These are phyloP conservation scores for Backusella luteola DNA, from an alignment of 192 early-diverging fungal genomes.

Conservation along the genomic window DNA sequence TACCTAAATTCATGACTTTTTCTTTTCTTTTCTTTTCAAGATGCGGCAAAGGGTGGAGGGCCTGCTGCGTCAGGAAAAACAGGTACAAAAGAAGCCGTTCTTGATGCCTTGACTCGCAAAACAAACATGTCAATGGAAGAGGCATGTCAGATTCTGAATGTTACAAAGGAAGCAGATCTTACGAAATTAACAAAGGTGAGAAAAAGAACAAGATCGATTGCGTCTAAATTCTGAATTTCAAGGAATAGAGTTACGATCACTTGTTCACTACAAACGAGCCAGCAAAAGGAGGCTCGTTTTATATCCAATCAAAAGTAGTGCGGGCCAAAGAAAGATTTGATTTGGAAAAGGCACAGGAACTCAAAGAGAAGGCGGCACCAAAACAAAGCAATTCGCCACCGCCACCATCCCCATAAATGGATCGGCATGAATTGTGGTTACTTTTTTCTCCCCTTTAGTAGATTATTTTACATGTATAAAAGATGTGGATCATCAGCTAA, in stretches of 20 bases:
- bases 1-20: not conserved
- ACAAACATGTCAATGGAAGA: slow-evolving; percentile 90
- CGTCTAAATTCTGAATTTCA: not conserved
- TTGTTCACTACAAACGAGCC: slow-evolving; percentile 87
- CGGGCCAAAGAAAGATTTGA: slow-evolving; percentile 87
- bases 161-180: slow-evolving; percentile 62
- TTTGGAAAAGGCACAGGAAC: no score
- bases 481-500: no score
- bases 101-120: slow-evolving; percentile 69
- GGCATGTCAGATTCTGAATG: slow-evolving; percentile 86
- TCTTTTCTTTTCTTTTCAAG: slow-evolving; percentile 32
- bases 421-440: no score
- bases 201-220: not conserved
- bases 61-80: slow-evolving; percentile 48
- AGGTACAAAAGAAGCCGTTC: slow-evolving; percentile 54
- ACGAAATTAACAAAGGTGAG: slow-evolving; percentile 49
- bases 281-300: slow-evolving; percentile 85
- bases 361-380: no score
- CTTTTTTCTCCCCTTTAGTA: no score
- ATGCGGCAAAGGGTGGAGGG: slow-evolving; percentile 63
- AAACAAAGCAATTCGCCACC: no score
- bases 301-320: slow-evolving; percentile 91
- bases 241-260: slow-evolving; percentile 73
- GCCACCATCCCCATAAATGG: no score
- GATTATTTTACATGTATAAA: no score